Percentiles rank a stretch among this genome's conserved stretches.
These are phyloP conservation scores for Dioszegia hungarica DNA, from an alignment of 768 basidiomycete genomes.

Conservation along the genomic window DNA sequence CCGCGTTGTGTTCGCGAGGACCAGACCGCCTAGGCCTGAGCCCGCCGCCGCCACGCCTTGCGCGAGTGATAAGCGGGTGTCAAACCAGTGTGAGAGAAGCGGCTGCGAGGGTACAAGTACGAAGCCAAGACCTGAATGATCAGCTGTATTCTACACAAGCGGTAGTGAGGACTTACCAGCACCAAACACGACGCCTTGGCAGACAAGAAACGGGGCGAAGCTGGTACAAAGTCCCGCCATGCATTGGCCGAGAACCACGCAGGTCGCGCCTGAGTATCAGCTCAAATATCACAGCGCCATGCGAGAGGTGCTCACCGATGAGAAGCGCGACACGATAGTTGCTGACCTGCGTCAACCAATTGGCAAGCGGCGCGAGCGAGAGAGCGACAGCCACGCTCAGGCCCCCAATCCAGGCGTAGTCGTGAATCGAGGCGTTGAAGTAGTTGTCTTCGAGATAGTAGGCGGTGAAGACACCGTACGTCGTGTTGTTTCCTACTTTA, in stretches of 20 bases:
- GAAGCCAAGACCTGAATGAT: conserved; percentile 15
- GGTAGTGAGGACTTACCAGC: conserved; percentile 11
- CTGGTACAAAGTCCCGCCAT: conserved; percentile 28
- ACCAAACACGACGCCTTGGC: conserved; percentile 35
- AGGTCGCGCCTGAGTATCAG: conserved; percentile 17
- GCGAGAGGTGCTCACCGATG: conserved; percentile 32
- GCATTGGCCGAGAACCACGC: conserved; percentile 29
- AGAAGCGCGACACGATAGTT: conserved; percentile 28
- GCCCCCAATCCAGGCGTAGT: conserved; percentile 41
- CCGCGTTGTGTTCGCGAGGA: conserved; percentile 34
- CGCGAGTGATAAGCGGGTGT: conserved; percentile 28
- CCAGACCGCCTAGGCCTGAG: conserved; percentile 38
- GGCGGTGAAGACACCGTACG: conserved; percentile 40
- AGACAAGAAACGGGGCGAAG: conserved; percentile 30
- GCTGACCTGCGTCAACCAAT: conserved; percentile 12
- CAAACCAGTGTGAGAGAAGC: conserved; percentile 37
- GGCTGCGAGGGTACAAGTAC: conserved; percentile 28
- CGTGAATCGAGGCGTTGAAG: conserved; percentile 22
- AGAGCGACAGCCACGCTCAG: conserved; percentile 26
- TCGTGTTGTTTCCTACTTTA: conserved; percentile 40
- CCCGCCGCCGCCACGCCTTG: conserved; percentile 32
- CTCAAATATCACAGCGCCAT: not conserved
- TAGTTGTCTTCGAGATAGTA: conserved; percentile 31
- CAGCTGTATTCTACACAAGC: not conserved
- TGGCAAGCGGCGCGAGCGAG: conserved; percentile 23